Conservation (phyloP, 352 stramenopile species). For the Poterioochromonas sp. region DNA sequence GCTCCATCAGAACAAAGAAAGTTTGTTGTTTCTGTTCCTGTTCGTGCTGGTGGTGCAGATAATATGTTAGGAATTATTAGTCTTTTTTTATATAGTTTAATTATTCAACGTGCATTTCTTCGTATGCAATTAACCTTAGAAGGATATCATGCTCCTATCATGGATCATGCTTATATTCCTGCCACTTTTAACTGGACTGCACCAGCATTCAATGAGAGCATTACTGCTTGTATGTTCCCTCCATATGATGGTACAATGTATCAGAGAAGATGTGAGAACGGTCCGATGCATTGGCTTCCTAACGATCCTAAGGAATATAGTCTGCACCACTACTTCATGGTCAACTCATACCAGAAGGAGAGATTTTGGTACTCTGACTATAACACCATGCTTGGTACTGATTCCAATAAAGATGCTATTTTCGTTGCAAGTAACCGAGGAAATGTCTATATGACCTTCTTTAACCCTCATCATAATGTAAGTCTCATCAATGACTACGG, state of each 20-base stretch:
- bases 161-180: neutral
- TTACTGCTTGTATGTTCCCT: neutral
- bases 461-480: neutral
- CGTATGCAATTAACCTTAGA: neutral
- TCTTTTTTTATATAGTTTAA: neutral
- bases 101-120: neutral
- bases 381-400: neutral
- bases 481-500: neutral
- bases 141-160: neutral
- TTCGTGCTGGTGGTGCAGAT: neutral
- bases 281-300: neutral
- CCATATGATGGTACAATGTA: neutral
- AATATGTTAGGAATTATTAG: constrained; percentile 1
- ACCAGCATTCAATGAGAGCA: neutral
- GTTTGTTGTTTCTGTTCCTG: constrained; percentile 16
- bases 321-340: neutral
- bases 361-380: neutral
- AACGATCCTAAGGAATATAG: neutral
- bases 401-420: neutral
- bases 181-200: neutral
- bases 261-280: neutral
- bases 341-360: neutral
- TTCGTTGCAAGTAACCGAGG: neutral
- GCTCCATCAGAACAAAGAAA: neutral
- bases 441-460: neutral